A percentile compares a stretch with the other conserved stretches of the same genome.
Evolutionary conservation across 2,329 filamentous ascomycete genomes (phyloP).

Genomic region (Aspergillus texensis): DNA sequence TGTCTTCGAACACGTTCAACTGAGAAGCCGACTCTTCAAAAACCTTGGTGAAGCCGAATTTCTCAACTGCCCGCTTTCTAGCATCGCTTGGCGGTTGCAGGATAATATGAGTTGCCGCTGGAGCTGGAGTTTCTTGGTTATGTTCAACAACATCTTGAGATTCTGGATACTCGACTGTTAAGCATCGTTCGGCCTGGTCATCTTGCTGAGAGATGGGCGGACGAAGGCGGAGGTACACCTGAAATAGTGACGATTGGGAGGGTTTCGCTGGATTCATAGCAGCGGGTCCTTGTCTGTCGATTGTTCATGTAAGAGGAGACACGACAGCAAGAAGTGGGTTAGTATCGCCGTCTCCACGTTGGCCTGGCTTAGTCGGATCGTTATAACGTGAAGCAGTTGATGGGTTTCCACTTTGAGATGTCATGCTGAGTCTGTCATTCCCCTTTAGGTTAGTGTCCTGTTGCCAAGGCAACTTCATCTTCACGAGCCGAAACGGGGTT

Average conservation of each 20-base stretch:
- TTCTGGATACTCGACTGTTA: slow-evolving; percentile 70
- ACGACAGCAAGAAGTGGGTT: slow-evolving; percentile 2
- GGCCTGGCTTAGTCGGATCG: not conserved
- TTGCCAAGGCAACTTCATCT: slow-evolving; percentile 23
- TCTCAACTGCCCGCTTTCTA: slow-evolving; percentile 84
- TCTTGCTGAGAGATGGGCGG: slow-evolving; percentile 57
- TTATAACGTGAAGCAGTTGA: slow-evolving; percentile 6
- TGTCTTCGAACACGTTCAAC: slow-evolving; percentile 81
- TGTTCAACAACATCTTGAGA: slow-evolving; percentile 36
- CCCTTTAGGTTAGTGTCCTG: slow-evolving; percentile 12
- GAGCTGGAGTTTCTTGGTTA: slow-evolving; percentile 26
- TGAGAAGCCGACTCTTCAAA: slow-evolving; percentile 87
- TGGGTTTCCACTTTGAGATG: slow-evolving; percentile 9
- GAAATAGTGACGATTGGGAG: slow-evolving; percentile 69
- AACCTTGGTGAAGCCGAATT: slow-evolving; percentile 90
- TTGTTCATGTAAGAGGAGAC: not conserved
- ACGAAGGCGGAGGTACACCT: slow-evolving; percentile 85
- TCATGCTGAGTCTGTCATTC: slow-evolving; percentile 18
- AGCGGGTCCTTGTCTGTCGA: slow-evolving; percentile 11
- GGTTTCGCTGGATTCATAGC: slow-evolving; percentile 49
- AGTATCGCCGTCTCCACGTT: not conserved
- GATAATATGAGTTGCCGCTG: slow-evolving; percentile 68
- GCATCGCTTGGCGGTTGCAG: slow-evolving; percentile 80
- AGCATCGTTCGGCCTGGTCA: slow-evolving; percentile 64
- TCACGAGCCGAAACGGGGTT: not conserved